Evolutionary conservation across 2,329 filamentous ascomycete species (phyloP), one percentile per base, ranked within the genome.

Genomic region (Neophaeococcomyces aloes): DNA sequence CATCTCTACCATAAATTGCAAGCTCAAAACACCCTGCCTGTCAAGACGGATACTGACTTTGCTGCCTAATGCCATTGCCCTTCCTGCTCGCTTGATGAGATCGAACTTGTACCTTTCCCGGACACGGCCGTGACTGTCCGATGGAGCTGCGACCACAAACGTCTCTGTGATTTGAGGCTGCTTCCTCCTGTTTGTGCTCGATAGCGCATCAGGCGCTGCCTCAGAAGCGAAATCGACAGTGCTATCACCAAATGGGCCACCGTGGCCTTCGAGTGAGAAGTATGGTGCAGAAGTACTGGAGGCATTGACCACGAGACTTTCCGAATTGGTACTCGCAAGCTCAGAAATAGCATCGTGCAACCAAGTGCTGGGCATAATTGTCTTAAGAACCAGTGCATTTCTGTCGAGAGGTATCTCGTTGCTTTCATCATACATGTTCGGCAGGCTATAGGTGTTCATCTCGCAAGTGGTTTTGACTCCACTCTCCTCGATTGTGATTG

Each of bases 1-100:
- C 32, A 88, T 72, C 59, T 95, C 86, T 13, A 98, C 81, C 83
- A 98, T 91, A 57, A 96, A 95, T 59, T 98, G 91, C 60, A 96
- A 66, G 63, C 86, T 95, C 51, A 98, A 64, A 23, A 98, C 89
- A 0, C 91, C 89, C 59, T 94, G 86, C 2, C 76, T 72, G 62
- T 98, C 91, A 0, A 86, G 82, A 13, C 91, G 74, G 48, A 98
- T 74, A 59, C 87, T 94, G 46, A 96, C 88, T 64, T 96, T 98
- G 57, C 76, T 88, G 3, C 88, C 86, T 29, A 87, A 77, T 35
- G 81, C 79, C 89, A 98, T 96, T n/a, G 91, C 89, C 51, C 89
- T 81, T 35, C 79, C 79, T 0, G 89, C 88, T 52, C 83, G 83
- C 61, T 85, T 87, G 59, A 98, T 72, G 41, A 94, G 75, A 43